Evolutionary conservation across 208 protist genomes (phyloP).

Genomic region (Tetramitus jugosus): DNA sequence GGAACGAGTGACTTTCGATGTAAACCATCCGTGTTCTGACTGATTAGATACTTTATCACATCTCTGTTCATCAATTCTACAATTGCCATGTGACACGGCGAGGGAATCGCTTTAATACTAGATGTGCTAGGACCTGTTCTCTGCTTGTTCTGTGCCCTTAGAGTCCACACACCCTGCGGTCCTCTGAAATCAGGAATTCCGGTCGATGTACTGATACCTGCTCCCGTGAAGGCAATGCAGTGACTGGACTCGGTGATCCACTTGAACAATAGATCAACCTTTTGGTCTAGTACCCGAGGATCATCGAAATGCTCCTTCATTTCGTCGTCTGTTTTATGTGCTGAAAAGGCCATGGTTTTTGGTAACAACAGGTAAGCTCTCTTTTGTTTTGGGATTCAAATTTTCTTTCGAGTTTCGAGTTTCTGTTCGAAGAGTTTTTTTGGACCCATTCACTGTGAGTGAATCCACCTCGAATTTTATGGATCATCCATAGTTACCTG

Average conservation of each 20-base stretch:
- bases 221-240: conserved; percentile 33
- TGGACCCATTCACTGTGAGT: no score
- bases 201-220: conserved; percentile 37
- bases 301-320: neutral
- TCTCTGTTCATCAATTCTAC: neutral
- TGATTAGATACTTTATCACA: conserved; percentile 31
- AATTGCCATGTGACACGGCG: conserved; percentile 38
- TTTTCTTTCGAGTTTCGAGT: no score
- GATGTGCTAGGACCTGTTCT: neutral
- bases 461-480: no score
- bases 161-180: conserved; percentile 34
- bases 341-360: no score
- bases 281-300: neutral
- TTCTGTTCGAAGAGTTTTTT: no score
- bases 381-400: no score
- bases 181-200: conserved; percentile 37
- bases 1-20: conserved; percentile 7
- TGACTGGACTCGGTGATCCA: conserved; percentile 23
- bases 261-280: conserved; percentile 16
- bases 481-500: no score
- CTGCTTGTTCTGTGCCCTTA: conserved; percentile 21
- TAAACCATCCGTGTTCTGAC: conserved; percentile 37
- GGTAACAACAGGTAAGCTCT: no score
- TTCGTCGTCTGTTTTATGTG: neutral
- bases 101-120: conserved; percentile 24